Evolutionary conservation across 768 basidiomycete genomes (phyloP).

Genomic region (Leccinellum luteum): DNA sequence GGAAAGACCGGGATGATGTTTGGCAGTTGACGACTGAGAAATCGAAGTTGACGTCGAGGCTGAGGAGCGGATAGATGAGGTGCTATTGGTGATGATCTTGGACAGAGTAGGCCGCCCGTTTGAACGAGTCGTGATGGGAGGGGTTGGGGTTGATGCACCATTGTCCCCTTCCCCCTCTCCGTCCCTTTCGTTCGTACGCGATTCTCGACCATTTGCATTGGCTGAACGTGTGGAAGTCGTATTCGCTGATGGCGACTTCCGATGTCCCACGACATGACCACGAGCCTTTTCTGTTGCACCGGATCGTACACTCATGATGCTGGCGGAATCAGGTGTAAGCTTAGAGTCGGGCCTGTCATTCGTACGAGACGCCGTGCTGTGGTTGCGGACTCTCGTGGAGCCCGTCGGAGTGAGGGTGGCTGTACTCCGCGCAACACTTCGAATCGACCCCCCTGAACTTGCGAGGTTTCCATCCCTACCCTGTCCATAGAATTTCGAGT

Average conservation of each 20-base stretch:
- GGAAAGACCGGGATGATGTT: slow-evolving; percentile 14
- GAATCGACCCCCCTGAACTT: slow-evolving; percentile 40
- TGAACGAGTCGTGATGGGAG: slow-evolving; percentile 2
- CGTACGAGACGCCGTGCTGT: slow-evolving; percentile 25
- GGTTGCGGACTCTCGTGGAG: slow-evolving; percentile 21
- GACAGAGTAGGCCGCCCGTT: slow-evolving; percentile 28
- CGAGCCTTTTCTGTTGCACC: slow-evolving; percentile 24
- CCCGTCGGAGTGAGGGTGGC: slow-evolving; percentile 18
- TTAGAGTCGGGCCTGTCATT: slow-evolving; percentile 68
- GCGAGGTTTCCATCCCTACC: slow-evolving; percentile 22
- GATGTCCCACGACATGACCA: slow-evolving; percentile 16
- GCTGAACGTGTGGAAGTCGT: slow-evolving; percentile 7
- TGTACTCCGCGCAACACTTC: slow-evolving; percentile 46
- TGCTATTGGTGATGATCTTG: slow-evolving; percentile 27
- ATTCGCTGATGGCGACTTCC: slow-evolving; percentile 22
- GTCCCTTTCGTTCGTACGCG: neutral
- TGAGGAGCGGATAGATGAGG: slow-evolving; percentile 24
- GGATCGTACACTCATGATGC: slow-evolving; percentile 25
- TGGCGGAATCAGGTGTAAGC: slow-evolving; percentile 50
- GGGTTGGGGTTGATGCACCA: slow-evolving; percentile 15
- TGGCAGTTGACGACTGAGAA: slow-evolving; percentile 14
- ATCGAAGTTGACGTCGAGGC: slow-evolving; percentile 9
- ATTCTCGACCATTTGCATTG: neutral
- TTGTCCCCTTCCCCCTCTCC: slow-evolving; percentile 8
- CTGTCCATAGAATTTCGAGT: slow-evolving; percentile 19